Evolutionary conservation across 768 basidiomycete genomes (phyloP).

Genomic region (Boletus subparvulus): DNA sequence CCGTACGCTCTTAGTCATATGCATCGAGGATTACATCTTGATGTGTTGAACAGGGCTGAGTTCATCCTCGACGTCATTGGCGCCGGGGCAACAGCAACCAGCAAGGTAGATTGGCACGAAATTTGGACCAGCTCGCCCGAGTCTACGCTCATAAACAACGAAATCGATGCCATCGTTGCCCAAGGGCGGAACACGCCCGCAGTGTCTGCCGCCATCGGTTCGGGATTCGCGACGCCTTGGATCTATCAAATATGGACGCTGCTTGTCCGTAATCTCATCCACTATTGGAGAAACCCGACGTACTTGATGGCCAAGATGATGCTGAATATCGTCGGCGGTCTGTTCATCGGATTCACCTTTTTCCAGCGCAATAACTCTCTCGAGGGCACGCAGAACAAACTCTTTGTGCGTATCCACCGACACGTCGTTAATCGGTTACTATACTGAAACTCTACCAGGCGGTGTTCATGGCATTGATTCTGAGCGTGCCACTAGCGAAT

Average conservation of each 20-base stretch:
- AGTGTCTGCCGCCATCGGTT: conserved; percentile 36
- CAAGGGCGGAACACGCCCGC: conserved; percentile 46
- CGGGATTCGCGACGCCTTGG: conserved; percentile 57
- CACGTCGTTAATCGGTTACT: not conserved
- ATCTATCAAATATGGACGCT: conserved; percentile 45
- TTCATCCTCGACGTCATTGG: conserved; percentile 74
- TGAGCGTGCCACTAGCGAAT: conserved; percentile 53
- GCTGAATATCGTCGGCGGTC: conserved; percentile 52
- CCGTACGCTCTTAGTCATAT: conserved; percentile 50
- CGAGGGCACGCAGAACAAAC: conserved; percentile 63
- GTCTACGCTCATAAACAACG: conserved; percentile 31
- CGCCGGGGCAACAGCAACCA: conserved; percentile 64
- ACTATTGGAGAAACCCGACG: conserved; percentile 57
- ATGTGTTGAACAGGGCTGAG: conserved; percentile 43
- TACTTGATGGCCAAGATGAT: conserved; percentile 60
- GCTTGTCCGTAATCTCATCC: conserved; percentile 42
- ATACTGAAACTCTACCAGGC: conserved; percentile 32
- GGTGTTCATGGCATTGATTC: conserved; percentile 56
- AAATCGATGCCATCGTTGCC: conserved; percentile 48
- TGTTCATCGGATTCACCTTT: conserved; percentile 65
- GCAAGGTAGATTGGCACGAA: conserved; percentile 55
- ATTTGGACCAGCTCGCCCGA: conserved; percentile 59
- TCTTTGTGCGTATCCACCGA: conserved; percentile 49
- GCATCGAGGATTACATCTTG: conserved; percentile 42
- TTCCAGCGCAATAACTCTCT: conserved; percentile 52